These are phyloP conservation scores for Lipomyces sp. DNA, from an alignment of 805 yeast genomes.

Conservation along the genomic window DNA sequence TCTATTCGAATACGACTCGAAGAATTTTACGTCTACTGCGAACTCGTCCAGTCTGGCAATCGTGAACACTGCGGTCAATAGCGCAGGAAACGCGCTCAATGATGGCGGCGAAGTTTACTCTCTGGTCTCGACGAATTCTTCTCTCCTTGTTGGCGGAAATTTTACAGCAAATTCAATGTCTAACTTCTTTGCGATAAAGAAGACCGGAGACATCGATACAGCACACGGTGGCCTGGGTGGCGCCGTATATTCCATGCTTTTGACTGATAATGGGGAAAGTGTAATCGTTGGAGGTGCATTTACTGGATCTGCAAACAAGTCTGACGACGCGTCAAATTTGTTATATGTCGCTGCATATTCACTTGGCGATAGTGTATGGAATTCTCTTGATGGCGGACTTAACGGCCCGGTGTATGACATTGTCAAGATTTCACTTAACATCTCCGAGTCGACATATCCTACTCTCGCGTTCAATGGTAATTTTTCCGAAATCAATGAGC, in stretches of 20 bases:
- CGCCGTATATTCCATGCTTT: slow-evolving; percentile 38
- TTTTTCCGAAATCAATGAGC: slow-evolving; percentile 25
- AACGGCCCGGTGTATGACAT: slow-evolving; percentile 26
- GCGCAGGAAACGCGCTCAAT: slow-evolving; percentile 40
- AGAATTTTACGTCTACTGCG: slow-evolving; percentile 53
- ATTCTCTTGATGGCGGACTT: slow-evolving; percentile 25
- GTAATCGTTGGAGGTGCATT: slow-evolving; percentile 51
- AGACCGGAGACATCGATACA: slow-evolving; percentile 24
- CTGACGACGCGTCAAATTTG: not conserved
- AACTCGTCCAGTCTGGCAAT: slow-evolving; percentile 38
- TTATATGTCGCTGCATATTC: slow-evolving; percentile 20
- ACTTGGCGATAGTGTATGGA: slow-evolving; percentile 12
- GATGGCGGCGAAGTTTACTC: slow-evolving; percentile 44
- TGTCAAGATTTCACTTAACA: slow-evolving; percentile 8
- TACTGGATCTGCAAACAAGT: slow-evolving; percentile 38
- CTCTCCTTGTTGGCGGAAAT: slow-evolving; percentile 51
- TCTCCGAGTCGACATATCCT: slow-evolving; percentile 5
- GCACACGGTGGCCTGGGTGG: slow-evolving; percentile 45
- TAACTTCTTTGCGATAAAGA: slow-evolving; percentile 39
- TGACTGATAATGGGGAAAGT: slow-evolving; percentile 35
- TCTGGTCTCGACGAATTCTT: slow-evolving; percentile 35
- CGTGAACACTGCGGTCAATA: slow-evolving; percentile 49
- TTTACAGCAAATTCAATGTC: slow-evolving; percentile 42
- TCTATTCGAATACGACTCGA: slow-evolving; percentile 72
- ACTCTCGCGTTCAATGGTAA: slow-evolving; percentile 33